phyloP scores from a whole-genome alignment of 2,329 filamentous ascomycete genomes.

The Arthrobotrys sinensis region DNA sequence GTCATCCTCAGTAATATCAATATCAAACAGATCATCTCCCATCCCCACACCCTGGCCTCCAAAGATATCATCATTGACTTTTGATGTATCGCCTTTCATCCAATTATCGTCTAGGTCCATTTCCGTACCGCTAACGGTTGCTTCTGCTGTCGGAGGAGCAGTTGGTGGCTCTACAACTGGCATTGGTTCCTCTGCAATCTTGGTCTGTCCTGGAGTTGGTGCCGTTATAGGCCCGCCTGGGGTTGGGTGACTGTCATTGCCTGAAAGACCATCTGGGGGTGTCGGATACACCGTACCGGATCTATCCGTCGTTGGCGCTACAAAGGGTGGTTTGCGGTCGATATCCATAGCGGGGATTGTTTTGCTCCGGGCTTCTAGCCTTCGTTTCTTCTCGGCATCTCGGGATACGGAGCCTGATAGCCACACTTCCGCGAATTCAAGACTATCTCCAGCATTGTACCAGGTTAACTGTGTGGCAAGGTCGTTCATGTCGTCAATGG shows the following conservation, averaged over 20 bases:
- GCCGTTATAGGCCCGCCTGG: constrained; percentile 43
- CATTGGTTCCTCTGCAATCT: constrained; percentile 21
- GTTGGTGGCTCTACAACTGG: constrained; percentile 45
- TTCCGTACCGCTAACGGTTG: constrained; percentile 45
- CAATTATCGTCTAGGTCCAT: constrained; percentile 59
- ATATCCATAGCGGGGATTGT: constrained; percentile 8
- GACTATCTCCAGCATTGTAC: constrained; percentile 48
- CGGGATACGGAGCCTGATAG: constrained; percentile 18
- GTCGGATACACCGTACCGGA: constrained; percentile 57
- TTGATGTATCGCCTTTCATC: constrained; percentile 52
- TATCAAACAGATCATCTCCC: constrained; percentile 55
- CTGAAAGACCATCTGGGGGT: constrained; percentile 52
- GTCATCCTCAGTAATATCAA: constrained; percentile 57
- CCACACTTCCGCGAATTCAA: constrained; percentile 50
- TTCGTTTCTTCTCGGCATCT: constrained; percentile 42
- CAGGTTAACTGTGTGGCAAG: constrained; percentile 49
- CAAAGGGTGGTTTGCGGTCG: constrained; percentile 16
- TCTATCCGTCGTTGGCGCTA: constrained; percentile 44
- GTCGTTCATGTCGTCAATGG: constrained; percentile 16
- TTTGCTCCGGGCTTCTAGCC: constrained; percentile 44
- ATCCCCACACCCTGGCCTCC: constrained; percentile 45
- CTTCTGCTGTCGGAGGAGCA: constrained; percentile 49
- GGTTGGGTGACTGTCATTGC: constrained; percentile 49
- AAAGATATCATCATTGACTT: constrained; percentile 55
- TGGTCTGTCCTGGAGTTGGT: constrained; percentile 44